Conservation (phyloP, 2,329 filamentous ascomycete genomes). For the Xylariaceae sp. region DNA sequence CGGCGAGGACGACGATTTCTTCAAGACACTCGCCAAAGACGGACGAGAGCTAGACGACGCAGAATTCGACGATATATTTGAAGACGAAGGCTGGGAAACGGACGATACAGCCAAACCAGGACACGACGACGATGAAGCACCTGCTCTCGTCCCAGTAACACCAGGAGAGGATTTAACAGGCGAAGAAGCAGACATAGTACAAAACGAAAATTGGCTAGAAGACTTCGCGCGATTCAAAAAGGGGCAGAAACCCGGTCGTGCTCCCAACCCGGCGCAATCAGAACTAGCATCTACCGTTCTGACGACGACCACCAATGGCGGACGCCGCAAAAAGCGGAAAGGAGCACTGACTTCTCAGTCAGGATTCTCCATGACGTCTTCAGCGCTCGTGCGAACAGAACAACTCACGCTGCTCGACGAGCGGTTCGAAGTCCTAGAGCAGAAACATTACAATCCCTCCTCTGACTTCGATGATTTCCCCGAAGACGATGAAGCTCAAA, state of each 20-base stretch:
- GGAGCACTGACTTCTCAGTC: slow-evolving; percentile 86
- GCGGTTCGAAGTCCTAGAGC: slow-evolving; percentile 87
- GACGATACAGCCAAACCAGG: slow-evolving; percentile 82
- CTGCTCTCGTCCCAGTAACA: slow-evolving; percentile 43
- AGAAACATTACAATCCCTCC: slow-evolving; percentile 59
- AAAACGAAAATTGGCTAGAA: slow-evolving; percentile 80
- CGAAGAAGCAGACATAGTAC: slow-evolving; percentile 45
- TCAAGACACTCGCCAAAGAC: slow-evolving; percentile 68
- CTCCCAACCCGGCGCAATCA: slow-evolving; percentile 46
- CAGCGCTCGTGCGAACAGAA: slow-evolving; percentile 82
- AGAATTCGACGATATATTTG: slow-evolving; percentile 71
- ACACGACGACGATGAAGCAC: slow-evolving; percentile 41
- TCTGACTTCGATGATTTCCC: slow-evolving; percentile 51
- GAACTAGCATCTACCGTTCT: slow-evolving; percentile 68
- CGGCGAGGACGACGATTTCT: slow-evolving; percentile 77
- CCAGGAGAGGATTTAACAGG: slow-evolving; percentile 28
- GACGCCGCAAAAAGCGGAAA: slow-evolving; percentile 89
- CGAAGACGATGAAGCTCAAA: slow-evolving; percentile 42
- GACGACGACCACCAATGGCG: slow-evolving; percentile 75
- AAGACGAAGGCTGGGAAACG: slow-evolving; percentile 89
- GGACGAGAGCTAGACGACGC: slow-evolving; percentile 71
- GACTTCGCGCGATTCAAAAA: slow-evolving; percentile 96
- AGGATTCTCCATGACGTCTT: slow-evolving; percentile 88
- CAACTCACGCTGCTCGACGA: slow-evolving; percentile 81
- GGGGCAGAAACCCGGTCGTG: slow-evolving; percentile 55